phyloP scores from a whole-genome alignment of 106 monocot genomes.

The Dioscorea zingiberensis region DNA sequence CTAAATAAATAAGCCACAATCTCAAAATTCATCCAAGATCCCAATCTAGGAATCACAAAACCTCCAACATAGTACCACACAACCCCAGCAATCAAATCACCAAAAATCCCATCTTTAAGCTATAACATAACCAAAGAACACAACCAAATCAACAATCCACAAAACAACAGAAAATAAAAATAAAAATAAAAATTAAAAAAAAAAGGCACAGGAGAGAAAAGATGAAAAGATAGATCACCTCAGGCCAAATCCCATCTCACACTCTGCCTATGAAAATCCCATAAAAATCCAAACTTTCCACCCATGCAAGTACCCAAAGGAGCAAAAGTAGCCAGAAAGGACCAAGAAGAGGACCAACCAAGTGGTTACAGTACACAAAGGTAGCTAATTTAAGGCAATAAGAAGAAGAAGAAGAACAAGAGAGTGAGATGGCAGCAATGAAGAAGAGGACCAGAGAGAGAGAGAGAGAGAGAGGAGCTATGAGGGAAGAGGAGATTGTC shows the following conservation, averaged over 20 bases:
- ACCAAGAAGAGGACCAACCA: background rate
- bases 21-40: too few relatives aligned
- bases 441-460: background rate
- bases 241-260: conserved; percentile 3
- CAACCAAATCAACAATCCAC: conserved; percentile 4
- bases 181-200: background rate
- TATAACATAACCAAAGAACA: conserved; percentile 6
- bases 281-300: too few relatives aligned
- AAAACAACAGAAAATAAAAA: conserved; percentile 8
- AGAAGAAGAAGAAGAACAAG: conserved; percentile 1
- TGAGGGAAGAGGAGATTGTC: conserved; percentile 23
- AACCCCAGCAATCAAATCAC: conserved; percentile 1
- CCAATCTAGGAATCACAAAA: background rate
- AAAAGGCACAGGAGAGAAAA: background rate
- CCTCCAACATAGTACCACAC: background rate
- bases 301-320: background rate
- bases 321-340: conserved; percentile 1
- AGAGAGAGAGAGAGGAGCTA: background rate
- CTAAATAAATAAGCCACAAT: too few relatives aligned
- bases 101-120: background rate
- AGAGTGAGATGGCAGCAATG: background rate
- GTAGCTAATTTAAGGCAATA: conserved; percentile 2
- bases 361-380: background rate
- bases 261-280: background rate
- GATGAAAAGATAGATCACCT: background rate